phyloP scores from a whole-genome alignment of 2,329 filamentous ascomycete species.

The Lecanosticta acicola region DNA sequence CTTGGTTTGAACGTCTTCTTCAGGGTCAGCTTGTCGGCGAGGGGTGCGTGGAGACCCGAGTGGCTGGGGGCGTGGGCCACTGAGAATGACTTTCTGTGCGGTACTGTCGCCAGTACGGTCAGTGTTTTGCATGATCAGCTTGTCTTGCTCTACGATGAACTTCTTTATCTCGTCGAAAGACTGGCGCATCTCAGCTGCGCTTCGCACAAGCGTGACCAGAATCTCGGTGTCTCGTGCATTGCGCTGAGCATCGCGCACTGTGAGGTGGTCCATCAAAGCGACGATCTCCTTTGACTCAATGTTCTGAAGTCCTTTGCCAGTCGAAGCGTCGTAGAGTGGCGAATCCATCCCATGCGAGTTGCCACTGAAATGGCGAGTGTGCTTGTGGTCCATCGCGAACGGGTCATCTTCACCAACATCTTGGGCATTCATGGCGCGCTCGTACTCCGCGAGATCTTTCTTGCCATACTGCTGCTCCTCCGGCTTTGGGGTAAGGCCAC shows the following conservation, averaged over 20 bases:
- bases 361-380: constrained; percentile 68
- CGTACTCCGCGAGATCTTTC: constrained; percentile 52
- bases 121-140: constrained; percentile 79
- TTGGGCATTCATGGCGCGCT: constrained; percentile 44
- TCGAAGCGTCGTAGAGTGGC: constrained; percentile 84
- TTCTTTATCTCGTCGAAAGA: constrained; percentile 94
- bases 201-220: constrained; percentile 84
- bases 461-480: constrained; percentile 43
- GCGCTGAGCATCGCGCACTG: constrained; percentile 91
- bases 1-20: constrained; percentile 62
- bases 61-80: constrained; percentile 80
- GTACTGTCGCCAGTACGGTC: constrained; percentile 83
- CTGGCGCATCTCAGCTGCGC: constrained; percentile 92
- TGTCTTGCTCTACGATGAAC: constrained; percentile 83
- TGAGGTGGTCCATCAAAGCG: constrained; percentile 95
- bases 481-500: constrained; percentile 42
- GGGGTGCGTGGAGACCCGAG: constrained; percentile 54
- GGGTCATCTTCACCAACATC: constrained; percentile 51
- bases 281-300: constrained; percentile 97
- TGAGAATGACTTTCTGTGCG: constrained; percentile 66
- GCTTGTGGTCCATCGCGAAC: constrained; percentile 55
- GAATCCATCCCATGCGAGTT: constrained; percentile 89
- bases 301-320: constrained; percentile 77
- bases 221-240: constrained; percentile 97
- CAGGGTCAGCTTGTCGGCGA: constrained; percentile 46